Conservation (phyloP, 345 rosid genomes). For the Theobroma cacao region DNA sequence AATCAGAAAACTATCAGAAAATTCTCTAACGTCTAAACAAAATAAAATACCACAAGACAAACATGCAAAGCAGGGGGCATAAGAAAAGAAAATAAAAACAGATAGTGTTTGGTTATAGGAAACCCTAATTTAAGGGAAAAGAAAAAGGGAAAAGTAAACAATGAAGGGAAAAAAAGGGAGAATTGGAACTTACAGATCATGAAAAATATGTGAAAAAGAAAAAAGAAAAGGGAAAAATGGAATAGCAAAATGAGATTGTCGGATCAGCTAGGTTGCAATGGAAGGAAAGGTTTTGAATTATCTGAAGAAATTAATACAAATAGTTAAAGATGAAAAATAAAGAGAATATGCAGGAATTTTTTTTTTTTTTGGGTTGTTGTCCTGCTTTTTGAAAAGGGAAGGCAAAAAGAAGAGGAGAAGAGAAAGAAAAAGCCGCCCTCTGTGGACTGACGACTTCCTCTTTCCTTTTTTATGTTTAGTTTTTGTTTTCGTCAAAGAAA, state of each 20-base stretch:
- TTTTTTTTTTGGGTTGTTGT: neutral
- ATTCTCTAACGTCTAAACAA: neutral
- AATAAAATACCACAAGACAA: neutral
- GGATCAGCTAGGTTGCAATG: slow-evolving; percentile 1
- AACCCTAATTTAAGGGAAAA: slow-evolving; percentile 2
- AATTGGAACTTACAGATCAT: slow-evolving; percentile 15
- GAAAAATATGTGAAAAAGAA: neutral
- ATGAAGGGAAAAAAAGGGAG: neutral
- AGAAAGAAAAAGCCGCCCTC: slow-evolving; percentile 9
- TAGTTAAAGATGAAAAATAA: neutral
- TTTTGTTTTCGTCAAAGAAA: neutral
- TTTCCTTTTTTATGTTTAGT: neutral
- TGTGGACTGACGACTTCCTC: neutral
- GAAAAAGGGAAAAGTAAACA: neutral
- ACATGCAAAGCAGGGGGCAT: neutral
- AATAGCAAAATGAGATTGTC: neutral
- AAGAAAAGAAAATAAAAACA: neutral
- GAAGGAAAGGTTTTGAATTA: neutral
- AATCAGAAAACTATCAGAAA: neutral
- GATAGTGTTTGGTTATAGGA: neutral
- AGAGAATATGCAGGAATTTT: slow-evolving; percentile 11
- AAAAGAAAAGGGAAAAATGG: neutral
- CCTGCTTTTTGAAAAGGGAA: slow-evolving; percentile 9
- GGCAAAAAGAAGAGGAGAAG: neutral
- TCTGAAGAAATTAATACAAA: neutral